phyloP scores from a whole-genome alignment of 1,284 basidiomycete genomes.

The Phylloporus sp. region DNA sequence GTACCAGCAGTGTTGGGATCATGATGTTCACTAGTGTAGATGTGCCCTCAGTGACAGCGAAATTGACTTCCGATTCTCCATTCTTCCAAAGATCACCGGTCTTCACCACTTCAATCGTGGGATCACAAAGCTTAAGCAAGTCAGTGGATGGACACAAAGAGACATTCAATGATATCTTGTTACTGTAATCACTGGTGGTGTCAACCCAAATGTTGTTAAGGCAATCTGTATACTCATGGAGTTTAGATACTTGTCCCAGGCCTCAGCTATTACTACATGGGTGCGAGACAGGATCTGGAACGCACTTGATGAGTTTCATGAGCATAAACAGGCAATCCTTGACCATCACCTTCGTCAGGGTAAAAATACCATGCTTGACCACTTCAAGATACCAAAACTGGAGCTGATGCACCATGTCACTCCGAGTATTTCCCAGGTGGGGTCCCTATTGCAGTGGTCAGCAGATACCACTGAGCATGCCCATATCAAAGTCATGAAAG shows the following conservation, averaged over 20 bases:
- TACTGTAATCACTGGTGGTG: background rate
- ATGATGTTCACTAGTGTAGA: background rate
- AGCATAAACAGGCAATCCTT: background rate
- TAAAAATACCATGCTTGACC: background rate
- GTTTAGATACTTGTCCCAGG: background rate
- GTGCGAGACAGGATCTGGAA: background rate
- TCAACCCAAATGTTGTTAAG: background rate
- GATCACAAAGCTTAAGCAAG: background rate
- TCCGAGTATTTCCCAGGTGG: background rate
- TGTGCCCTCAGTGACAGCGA: background rate
- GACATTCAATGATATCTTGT: background rate
- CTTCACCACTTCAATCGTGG: background rate
- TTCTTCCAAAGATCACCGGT: background rate
- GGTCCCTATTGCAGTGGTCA: background rate
- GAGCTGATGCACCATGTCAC: background rate
- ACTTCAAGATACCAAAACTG: background rate
- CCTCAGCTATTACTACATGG: background rate
- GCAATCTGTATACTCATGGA: background rate
- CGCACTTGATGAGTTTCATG: background rate
- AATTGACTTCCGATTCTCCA: background rate
- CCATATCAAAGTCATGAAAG: background rate
- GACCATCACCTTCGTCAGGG: background rate
- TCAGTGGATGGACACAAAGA: background rate
- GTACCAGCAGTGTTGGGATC: background rate
- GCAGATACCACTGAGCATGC: background rate